Evolutionary conservation across 768 basidiomycete species (phyloP).

Genomic region (Lactarius sanguifluus): DNA sequence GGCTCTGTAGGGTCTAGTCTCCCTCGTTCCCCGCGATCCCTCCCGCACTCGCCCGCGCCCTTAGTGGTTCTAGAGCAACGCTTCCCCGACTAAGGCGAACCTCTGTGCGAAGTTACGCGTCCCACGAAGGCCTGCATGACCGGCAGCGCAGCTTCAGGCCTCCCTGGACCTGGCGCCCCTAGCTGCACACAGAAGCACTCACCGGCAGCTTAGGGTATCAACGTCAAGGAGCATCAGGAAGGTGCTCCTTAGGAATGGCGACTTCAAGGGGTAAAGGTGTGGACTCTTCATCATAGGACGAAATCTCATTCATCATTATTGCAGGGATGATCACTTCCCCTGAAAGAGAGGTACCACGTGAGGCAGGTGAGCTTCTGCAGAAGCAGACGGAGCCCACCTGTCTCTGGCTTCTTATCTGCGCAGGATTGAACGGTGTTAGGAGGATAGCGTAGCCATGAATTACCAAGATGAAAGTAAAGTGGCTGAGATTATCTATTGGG

Average conservation of each 20-base stretch:
- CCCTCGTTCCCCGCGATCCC: too few relatives aligned
- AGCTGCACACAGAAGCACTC: too few relatives aligned
- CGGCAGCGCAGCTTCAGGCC: too few relatives aligned
- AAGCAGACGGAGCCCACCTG: background rate
- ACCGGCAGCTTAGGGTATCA: too few relatives aligned
- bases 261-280: constrained; percentile 5
- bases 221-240: constrained; percentile 12
- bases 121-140: too few relatives aligned
- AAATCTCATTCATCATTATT: background rate
- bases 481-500: too few relatives aligned
- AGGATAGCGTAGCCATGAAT: background rate
- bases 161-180: too few relatives aligned
- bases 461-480: background rate
- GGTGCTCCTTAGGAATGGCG: constrained; percentile 7
- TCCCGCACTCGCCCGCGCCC: too few relatives aligned
- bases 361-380: background rate
- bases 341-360: background rate
- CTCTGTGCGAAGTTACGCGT: too few relatives aligned
- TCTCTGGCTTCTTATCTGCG: background rate
- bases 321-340: background rate
- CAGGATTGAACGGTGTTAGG: background rate
- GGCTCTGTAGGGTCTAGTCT: too few relatives aligned
- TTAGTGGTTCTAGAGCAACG: too few relatives aligned
- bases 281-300: background rate
- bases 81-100: too few relatives aligned